Evolutionary conservation across 2,329 filamentous ascomycete species (phyloP).

Genomic region (Chrysosporium queenslandicum): DNA sequence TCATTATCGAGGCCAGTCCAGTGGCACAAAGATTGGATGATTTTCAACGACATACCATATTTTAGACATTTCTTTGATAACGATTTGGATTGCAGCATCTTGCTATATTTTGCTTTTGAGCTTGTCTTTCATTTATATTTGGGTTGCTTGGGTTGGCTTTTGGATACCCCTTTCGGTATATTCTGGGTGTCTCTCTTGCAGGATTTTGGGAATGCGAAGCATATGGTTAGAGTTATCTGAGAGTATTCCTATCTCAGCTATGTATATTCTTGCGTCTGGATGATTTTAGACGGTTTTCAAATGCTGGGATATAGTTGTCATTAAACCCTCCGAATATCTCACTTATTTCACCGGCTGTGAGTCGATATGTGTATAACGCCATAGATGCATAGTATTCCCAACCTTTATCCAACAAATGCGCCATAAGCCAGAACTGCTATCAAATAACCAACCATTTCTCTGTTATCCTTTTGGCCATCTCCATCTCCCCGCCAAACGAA

Average conservation of each 20-base stretch:
- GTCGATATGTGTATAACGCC: background rate
- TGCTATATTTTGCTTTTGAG: background rate
- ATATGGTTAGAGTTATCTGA: background rate
- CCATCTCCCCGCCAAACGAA: constrained; percentile 52
- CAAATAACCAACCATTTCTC: constrained; percentile 49
- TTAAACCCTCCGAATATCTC: too few relatives aligned
- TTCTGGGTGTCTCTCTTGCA: background rate
- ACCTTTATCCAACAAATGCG: background rate
- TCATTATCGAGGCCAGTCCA: background rate
- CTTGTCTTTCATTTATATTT: background rate
- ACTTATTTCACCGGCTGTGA: background rate
- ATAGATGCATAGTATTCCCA: background rate
- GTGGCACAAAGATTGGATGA: constrained; percentile 3
- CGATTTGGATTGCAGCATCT: background rate
- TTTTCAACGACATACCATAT: background rate
- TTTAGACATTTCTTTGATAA: background rate
- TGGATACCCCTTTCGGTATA: background rate
- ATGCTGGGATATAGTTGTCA: too few relatives aligned
- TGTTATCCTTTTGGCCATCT: constrained; percentile 51
- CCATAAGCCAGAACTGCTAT: constrained; percentile 9
- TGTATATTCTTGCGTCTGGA: background rate
- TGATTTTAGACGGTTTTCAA: background rate
- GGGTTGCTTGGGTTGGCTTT: background rate
- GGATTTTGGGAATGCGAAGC: background rate
- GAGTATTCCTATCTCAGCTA: too few relatives aligned